phyloP scores from a whole-genome alignment of 768 basidiomycete species.

The Boletus speciosus region DNA sequence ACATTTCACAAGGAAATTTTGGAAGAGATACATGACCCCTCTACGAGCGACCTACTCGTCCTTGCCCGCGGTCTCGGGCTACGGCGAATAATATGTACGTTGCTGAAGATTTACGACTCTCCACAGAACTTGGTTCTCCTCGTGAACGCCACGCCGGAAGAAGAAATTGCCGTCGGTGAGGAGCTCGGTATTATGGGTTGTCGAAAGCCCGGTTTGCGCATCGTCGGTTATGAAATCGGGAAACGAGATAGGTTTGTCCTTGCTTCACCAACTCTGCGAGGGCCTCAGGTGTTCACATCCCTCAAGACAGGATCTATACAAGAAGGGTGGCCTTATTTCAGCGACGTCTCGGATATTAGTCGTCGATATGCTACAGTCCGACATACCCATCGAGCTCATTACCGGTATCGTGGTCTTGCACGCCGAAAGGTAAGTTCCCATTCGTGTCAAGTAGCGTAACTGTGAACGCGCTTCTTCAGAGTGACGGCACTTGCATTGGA shows the following conservation, averaged over 20 bases:
- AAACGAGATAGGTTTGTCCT: constrained; percentile 68
- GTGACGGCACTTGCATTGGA: constrained; percentile 82
- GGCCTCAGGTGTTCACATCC: constrained; percentile 7
- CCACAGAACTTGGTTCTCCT: constrained; percentile 80
- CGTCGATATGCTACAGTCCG: constrained; percentile 87
- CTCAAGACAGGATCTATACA: constrained; percentile 77
- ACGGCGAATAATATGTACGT: constrained; percentile 74
- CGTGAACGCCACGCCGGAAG: constrained; percentile 80
- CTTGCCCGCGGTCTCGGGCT: constrained; percentile 90
- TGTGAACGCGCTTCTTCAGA: constrained; percentile 38
- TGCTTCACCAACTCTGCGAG: background rate
- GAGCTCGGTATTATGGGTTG: constrained; percentile 93
- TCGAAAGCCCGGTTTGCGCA: constrained; percentile 76
- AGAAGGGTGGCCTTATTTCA: constrained; percentile 82
- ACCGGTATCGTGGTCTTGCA: constrained; percentile 89
- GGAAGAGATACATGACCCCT: constrained; percentile 69
- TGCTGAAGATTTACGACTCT: constrained; percentile 91
- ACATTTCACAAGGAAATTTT: constrained; percentile 68
- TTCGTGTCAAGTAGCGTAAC: background rate
- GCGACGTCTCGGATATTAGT: constrained; percentile 93
- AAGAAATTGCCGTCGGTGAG: constrained; percentile 88
- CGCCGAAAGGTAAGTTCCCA: constrained; percentile 71
- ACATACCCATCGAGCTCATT: constrained; percentile 81
- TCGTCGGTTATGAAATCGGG: constrained; percentile 79
- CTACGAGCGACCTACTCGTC: constrained; percentile 68